These are phyloP conservation scores for Vitellaria paradoxa DNA, from an alignment of 179 eudicot species.

Conservation along the genomic window DNA sequence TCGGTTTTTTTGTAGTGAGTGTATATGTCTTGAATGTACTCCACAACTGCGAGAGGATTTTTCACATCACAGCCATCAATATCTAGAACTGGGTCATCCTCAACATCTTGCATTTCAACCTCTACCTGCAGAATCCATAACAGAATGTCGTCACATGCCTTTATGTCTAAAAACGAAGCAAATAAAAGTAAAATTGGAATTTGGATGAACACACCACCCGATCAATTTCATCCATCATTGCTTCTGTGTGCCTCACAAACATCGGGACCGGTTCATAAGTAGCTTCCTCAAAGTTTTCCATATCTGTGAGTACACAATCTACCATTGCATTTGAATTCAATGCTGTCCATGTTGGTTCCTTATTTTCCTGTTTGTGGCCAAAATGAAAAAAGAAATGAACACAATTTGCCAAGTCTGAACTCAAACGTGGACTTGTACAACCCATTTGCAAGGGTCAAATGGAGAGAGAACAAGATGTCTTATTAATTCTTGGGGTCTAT, in stretches of 20 bases:
- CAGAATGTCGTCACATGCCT: background rate
- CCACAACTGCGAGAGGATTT: conserved; percentile 19
- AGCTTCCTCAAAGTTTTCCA: background rate
- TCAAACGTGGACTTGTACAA: background rate
- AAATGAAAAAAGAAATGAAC: background rate
- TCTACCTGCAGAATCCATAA: background rate
- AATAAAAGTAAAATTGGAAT: background rate
- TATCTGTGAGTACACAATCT: background rate
- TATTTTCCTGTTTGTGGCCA: background rate
- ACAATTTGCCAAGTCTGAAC: background rate
- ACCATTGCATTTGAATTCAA: background rate
- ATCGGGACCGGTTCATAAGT: conserved; percentile 2
- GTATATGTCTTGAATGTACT: conserved; percentile 15
- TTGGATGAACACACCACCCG: conserved; percentile 4
- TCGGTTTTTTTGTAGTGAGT: conserved; percentile 15
- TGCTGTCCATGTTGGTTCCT: background rate
- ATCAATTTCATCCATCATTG: conserved; percentile 20
- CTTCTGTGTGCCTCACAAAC: conserved; percentile 21
- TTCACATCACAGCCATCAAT: conserved; percentile 9
- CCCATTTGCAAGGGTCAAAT: background rate
- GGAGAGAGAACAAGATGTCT: background rate
- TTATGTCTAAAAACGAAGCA: background rate
- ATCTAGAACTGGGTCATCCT: background rate
- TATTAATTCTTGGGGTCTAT: background rate
- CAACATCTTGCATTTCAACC: conserved; percentile 21